Evolutionary conservation across 225 moss, liverwort and hornwort genomes (phyloP).

Genomic region (Marchantia polymorpha): DNA sequence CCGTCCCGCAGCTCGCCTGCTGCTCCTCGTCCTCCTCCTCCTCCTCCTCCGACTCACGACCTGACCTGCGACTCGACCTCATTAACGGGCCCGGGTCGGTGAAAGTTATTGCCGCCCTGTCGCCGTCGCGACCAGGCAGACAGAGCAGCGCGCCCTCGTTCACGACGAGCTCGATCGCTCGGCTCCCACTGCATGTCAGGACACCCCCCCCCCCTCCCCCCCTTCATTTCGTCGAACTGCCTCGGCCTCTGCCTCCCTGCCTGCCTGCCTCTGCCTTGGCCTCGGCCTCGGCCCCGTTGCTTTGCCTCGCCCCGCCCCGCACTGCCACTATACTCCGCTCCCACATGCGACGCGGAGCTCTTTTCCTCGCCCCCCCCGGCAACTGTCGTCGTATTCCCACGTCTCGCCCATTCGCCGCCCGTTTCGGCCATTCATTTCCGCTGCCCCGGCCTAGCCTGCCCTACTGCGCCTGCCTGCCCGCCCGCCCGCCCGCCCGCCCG

Average conservation of each 20-base stretch:
- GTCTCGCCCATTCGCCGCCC: background rate
- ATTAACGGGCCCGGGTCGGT: constrained; percentile 14
- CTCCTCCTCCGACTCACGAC: background rate
- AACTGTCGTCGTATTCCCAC: background rate
- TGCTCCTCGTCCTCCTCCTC: background rate
- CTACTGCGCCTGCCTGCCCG: background rate
- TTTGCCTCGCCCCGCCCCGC: background rate
- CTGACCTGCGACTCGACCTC: background rate
- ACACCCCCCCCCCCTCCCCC: background rate
- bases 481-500: too few relatives aligned
- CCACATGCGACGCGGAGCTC: background rate
- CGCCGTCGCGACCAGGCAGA: background rate
- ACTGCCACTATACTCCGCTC: background rate
- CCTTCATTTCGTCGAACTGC: background rate
- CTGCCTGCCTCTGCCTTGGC: background rate
- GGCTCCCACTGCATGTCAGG: constrained; percentile 14
- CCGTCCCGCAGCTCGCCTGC: background rate
- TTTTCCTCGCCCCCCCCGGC: background rate
- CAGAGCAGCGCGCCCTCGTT: background rate
- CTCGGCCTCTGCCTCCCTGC: background rate
- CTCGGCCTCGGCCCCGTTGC: constrained; percentile 3
- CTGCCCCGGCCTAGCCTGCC: background rate
- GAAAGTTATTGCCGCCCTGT: constrained; percentile 14
- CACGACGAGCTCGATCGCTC: constrained; percentile 14
- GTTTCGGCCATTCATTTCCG: constrained; percentile 7